Evolutionary conservation across 257 asterid species (phyloP).

Genomic region (Capsicum baccatum): DNA sequence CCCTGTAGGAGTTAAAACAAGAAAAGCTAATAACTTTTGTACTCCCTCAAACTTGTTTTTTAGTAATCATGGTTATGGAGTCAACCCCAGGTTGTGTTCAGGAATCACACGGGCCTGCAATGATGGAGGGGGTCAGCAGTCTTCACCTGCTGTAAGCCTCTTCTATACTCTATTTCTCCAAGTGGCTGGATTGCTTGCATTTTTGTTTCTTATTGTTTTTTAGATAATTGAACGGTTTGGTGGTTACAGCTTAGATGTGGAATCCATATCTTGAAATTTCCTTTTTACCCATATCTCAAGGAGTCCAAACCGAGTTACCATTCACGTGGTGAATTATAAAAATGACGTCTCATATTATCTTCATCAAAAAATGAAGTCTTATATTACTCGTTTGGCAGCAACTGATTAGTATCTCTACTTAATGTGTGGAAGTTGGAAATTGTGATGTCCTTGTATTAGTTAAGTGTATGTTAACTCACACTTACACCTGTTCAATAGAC

Average conservation of each 20-base stretch:
- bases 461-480: background rate
- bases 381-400: background rate
- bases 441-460: background rate
- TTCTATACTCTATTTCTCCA: slow-evolving; percentile 23
- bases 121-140: slow-evolving; percentile 48
- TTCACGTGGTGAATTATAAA: background rate
- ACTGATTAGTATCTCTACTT: background rate
- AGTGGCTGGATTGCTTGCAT: slow-evolving; percentile 24
- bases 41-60: slow-evolving; percentile 13
- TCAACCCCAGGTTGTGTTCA: slow-evolving; percentile 40
- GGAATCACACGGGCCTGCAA: slow-evolving; percentile 49
- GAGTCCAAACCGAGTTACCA: background rate
- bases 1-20: slow-evolving; percentile 33
- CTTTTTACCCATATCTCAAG: background rate
- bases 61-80: slow-evolving; percentile 25
- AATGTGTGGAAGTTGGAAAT: too few relatives aligned
- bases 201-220: background rate
- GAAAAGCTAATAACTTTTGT: background rate
- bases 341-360: background rate
- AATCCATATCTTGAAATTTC: background rate
- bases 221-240: background rate
- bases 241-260: too few relatives aligned
- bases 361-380: background rate
- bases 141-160: slow-evolving; percentile 58
- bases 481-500: background rate